These are phyloP conservation scores for Polysphondylium violaceum DNA, from an alignment of 78 protist species.

Conservation along the genomic window DNA sequence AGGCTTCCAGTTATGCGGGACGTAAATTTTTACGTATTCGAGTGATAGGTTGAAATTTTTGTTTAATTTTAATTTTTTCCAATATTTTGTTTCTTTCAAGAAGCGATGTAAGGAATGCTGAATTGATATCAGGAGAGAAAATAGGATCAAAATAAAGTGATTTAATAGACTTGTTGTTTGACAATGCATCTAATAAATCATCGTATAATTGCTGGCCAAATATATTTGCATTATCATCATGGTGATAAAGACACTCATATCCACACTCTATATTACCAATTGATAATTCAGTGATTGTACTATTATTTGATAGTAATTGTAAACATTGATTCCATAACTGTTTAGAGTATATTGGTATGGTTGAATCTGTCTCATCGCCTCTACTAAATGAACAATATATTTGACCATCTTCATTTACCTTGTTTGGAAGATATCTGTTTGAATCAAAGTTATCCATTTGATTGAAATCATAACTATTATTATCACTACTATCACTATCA, in stretches of 20 bases:
- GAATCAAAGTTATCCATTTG: neutral
- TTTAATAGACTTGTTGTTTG: conserved; percentile 5
- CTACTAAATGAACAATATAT: neutral
- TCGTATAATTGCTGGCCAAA: neutral
- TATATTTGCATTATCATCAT: neutral
- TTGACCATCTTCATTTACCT: neutral
- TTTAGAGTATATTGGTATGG: neutral
- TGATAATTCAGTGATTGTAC: neutral
- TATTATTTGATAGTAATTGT: neutral
- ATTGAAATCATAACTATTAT: neutral
- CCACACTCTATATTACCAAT: neutral
- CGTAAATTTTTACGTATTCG: no score
- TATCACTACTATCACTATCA: neutral
- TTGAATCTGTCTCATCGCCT: neutral
- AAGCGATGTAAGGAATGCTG: neutral
- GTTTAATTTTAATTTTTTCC: no score
- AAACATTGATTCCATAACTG: neutral
- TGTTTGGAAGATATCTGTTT: neutral
- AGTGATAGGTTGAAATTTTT: no score
- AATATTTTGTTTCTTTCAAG: neutral
- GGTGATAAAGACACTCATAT: neutral
- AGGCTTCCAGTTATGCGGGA: no score
- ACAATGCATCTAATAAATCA: conserved; percentile 2
- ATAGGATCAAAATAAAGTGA: neutral
- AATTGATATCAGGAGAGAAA: neutral